These are phyloP conservation scores for Eimeria acervulina DNA, from an alignment of 169 alveolate genomes.

Conservation along the genomic window DNA sequence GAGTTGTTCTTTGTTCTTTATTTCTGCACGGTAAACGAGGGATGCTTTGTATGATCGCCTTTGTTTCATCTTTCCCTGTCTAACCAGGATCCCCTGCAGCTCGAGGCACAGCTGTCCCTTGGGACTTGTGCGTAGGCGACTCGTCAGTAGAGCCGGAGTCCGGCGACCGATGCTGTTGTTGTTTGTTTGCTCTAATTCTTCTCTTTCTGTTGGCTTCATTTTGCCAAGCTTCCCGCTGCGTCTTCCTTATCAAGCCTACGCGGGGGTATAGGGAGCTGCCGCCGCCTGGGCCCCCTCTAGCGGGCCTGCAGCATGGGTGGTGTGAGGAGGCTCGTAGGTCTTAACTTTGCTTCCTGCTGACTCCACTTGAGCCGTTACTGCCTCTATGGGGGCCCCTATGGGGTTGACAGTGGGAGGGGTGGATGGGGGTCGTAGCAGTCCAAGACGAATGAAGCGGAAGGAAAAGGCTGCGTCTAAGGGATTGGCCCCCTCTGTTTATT, in stretches of 20 bases:
- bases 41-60: background rate
- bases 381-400: background rate
- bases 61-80: background rate
- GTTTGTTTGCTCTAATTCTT: background rate
- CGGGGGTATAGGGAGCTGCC: background rate
- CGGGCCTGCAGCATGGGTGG: background rate
- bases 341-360: background rate
- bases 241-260: background rate
- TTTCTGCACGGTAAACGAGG: background rate
- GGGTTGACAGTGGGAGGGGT: background rate
- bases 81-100: background rate
- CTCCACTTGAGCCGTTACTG: background rate
- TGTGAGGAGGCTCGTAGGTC: background rate
- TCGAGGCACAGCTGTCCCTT: background rate
- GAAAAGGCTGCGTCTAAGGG: no score
- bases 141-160: background rate
- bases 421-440: background rate
- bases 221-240: background rate
- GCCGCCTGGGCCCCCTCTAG: background rate
- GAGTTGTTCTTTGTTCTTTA: background rate
- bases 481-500: no score
- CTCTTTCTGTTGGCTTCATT: background rate
- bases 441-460: no score
- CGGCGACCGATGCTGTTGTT: background rate
- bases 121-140: background rate